Base-by-base conservation (phyloP, 768 basidiomycete species). In the Leccinum barrowsii region DNA sequence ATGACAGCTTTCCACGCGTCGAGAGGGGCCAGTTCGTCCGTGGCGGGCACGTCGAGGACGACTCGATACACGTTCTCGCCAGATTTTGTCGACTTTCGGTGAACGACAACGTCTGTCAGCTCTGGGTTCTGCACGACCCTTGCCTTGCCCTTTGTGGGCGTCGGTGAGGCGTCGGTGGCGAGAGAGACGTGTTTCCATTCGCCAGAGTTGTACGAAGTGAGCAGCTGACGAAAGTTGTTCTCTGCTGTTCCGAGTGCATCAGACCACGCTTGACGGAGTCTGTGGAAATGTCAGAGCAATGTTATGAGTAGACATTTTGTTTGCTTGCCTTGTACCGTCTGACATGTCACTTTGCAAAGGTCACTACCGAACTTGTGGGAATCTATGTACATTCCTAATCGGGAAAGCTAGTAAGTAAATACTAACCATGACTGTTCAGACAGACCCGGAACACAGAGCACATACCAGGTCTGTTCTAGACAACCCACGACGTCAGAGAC, bases 211-310 rank as follows among this genome's bases (percentile, higher is more conserved):
- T 87, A 76, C 5, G 90, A 89, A 6, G 86, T 82, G 51, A 96
- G 79, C 10, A 94, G 80, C 58, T 86, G 84, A 59, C 88, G 82
- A 75, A 94, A 94, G 67, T 85, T 84, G 50, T 81, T 73, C 65
- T 94, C 88, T 53, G 93, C 91, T 59, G 82, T 79, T 64, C 79
- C 81, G 57, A 96, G 79, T 15, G 93, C 86, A 59, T 80, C 75
- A 62, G 85, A 84, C 92, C 93, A 95, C 44, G 89, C 85, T 72
- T 92, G 85, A 65, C 86, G 86, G 62, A 94, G 79, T 62, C 93
- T 94, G 60, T 32, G 28, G n/a, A 15, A 15, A 15, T 12, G 10
- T 21, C 10, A 32, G 12, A 15, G 15, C 2, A 7, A 8, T 12
- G 21, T 34, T 28, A 50, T 0, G 21, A 17, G 26, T 21, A 34